Percentiles rank a stretch among this genome's conserved stretches.
Evolutionary conservation across 116 monocot species (phyloP).

Genomic region (Posidonia oceanica): DNA sequence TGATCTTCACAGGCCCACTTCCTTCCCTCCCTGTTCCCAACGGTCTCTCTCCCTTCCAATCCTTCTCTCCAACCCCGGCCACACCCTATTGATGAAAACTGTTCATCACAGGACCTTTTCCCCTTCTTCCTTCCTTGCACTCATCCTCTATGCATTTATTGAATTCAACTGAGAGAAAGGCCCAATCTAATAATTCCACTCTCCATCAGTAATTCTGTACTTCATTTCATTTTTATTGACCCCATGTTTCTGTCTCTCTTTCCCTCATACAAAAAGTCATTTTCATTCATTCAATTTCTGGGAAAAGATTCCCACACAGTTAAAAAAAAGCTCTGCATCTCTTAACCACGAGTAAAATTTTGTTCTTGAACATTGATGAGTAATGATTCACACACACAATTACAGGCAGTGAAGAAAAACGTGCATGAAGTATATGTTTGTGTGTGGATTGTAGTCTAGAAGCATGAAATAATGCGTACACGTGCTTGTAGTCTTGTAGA

Average conservation of each 20-base stretch:
- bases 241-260: conserved; percentile 4
- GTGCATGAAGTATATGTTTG: no score
- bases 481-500: conserved; percentile 6
- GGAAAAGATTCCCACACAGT: conserved; percentile 4
- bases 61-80: conserved; percentile 1
- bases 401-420: no score
- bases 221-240: conserved; percentile 2
- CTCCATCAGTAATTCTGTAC: background rate
- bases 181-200: no score
- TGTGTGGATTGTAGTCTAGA: background rate
- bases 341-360: no score
- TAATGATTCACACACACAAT: no score
- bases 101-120: background rate
- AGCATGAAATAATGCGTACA: background rate
- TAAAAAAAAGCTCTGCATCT: no score
- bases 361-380: no score
- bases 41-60: background rate
- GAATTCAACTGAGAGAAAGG: background rate
- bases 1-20: conserved; percentile 3
- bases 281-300: conserved; percentile 10
- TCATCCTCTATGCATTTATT: background rate
- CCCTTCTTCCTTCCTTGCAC: background rate
- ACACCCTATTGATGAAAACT: no score
- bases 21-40: conserved; percentile 5
- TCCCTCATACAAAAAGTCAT: conserved; percentile 6